Conservation (phyloP, 2,329 filamentous ascomycete species). For the Aurifilum marmelostoma region DNA sequence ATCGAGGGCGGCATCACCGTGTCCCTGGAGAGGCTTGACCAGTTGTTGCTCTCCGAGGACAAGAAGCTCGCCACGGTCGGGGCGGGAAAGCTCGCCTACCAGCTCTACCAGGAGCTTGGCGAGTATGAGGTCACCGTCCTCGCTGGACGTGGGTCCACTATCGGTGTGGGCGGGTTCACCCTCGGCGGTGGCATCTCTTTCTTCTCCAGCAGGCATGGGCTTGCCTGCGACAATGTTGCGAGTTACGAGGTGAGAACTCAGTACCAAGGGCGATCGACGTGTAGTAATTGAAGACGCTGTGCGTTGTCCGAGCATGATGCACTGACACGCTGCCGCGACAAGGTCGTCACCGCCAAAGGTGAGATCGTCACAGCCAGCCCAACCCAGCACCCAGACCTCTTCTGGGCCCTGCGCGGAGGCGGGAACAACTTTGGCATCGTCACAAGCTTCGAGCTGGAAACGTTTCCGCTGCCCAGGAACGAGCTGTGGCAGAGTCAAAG, state of each 20-base stretch:
- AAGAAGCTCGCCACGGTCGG: not conserved
- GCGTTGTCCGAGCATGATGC: too few species aligned
- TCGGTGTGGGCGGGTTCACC: constrained; percentile 18
- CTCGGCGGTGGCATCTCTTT: constrained; percentile 20
- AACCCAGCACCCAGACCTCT: constrained; percentile 52
- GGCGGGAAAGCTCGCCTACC: constrained; percentile 10
- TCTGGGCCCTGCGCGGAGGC: constrained; percentile 52
- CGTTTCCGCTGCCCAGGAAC: constrained; percentile 38
- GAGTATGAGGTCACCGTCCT: constrained; percentile 15
- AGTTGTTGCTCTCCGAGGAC: constrained; percentile 7
- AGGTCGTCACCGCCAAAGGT: constrained; percentile 28
- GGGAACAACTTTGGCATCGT: constrained; percentile 56
- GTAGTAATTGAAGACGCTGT: too few species aligned
- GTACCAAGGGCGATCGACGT: constrained; percentile 16
- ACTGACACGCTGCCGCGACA: not conserved
- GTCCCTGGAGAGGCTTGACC: constrained; percentile 7
- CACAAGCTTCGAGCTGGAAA: constrained; percentile 49
- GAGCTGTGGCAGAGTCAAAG: constrained; percentile 44
- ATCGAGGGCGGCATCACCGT: constrained; percentile 21
- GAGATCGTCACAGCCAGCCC: constrained; percentile 39
- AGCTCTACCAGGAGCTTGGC: not conserved
- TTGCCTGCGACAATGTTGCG: constrained; percentile 17
- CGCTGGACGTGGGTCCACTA: constrained; percentile 1
- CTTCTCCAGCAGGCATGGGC: constrained; percentile 14
- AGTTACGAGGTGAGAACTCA: constrained; percentile 20